Evolutionary conservation across 2,329 filamentous ascomycete genomes (phyloP).

Genomic region (Penicillium sp.): DNA sequence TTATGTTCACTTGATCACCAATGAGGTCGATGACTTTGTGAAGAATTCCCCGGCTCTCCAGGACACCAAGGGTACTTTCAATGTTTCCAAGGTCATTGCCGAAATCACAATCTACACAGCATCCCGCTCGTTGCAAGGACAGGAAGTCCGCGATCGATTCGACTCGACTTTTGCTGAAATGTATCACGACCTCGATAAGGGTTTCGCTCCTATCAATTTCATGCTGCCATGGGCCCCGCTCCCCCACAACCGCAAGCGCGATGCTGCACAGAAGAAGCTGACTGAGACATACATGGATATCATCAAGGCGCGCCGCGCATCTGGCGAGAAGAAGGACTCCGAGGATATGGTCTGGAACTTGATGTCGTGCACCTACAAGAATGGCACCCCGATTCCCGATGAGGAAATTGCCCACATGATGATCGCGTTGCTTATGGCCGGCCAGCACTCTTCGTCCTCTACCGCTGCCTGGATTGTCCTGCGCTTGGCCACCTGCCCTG

Average conservation of each 20-base stretch:
- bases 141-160: constrained; percentile 76
- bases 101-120: constrained; percentile 90
- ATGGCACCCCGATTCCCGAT: constrained; percentile 74
- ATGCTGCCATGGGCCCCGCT: constrained; percentile 84
- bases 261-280: constrained; percentile 76
- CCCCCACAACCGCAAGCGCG: constrained; percentile 81
- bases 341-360: constrained; percentile 87
- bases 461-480: constrained; percentile 83
- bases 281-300: constrained; percentile 79
- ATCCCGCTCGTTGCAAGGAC: constrained; percentile 79
- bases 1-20: constrained; percentile 75
- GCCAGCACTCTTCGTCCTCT: constrained; percentile 83
- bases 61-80: constrained; percentile 63
- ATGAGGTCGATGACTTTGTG: constrained; percentile 72
- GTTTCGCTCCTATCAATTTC: constrained; percentile 86
- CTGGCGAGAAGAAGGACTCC: constrained; percentile 51
- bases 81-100: constrained; percentile 73
- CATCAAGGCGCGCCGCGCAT: constrained; percentile 67
- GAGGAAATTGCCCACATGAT: constrained; percentile 88
- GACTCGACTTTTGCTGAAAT: constrained; percentile 76
- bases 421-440: constrained; percentile 90
- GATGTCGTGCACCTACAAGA: constrained; percentile 82
- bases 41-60: constrained; percentile 66
- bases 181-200: constrained; percentile 87
- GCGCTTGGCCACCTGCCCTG: constrained; percentile 71